Conservation (phyloP, 2,329 filamentous ascomycete species). For the Emergomyces pasteurianus region DNA sequence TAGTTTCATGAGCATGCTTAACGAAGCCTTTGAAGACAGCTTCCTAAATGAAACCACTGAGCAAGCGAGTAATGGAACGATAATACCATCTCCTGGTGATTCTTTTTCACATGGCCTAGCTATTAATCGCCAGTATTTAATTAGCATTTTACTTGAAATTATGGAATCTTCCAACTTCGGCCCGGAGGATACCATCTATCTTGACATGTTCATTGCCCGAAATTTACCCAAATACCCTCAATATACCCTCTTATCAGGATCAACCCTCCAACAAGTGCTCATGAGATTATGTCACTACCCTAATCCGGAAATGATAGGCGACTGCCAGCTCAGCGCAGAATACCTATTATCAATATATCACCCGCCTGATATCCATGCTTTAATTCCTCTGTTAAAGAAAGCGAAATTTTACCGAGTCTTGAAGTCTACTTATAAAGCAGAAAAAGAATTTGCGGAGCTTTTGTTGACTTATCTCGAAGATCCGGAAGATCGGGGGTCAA, state of each 20-base stretch:
- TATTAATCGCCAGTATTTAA: constrained; percentile 82
- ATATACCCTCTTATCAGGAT: constrained; percentile 82
- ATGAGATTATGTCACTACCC: constrained; percentile 76
- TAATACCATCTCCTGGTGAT: constrained; percentile 48
- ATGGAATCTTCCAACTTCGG: constrained; percentile 71
- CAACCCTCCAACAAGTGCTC: constrained; percentile 69
- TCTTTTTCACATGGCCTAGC: constrained; percentile 45
- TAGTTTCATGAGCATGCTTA: constrained; percentile 87
- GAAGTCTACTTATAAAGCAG: constrained; percentile 72
- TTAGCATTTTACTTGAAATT: constrained; percentile 81
- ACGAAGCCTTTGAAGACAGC: constrained; percentile 91
- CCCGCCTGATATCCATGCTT: constrained; percentile 62
- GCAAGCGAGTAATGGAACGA: constrained; percentile 43
- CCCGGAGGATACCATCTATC: constrained; percentile 73
- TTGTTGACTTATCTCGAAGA: constrained; percentile 79
- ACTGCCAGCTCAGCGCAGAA: constrained; percentile 93
- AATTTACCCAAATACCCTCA: constrained; percentile 95
- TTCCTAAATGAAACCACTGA: constrained; percentile 77
- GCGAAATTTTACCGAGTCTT: constrained; percentile 84
- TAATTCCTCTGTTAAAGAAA: constrained; percentile 66
- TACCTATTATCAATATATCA: constrained; percentile 91
- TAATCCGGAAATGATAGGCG: constrained; percentile 66
- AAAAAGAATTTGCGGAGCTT: constrained; percentile 68
- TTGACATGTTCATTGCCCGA: constrained; percentile 96
- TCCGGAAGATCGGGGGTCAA: constrained; percentile 55